Percentiles rank a stretch among this genome's conserved stretches.
Evolutionary conservation across 768 basidiomycete genomes (phyloP).

Genomic region (Daedalea quercina): DNA sequence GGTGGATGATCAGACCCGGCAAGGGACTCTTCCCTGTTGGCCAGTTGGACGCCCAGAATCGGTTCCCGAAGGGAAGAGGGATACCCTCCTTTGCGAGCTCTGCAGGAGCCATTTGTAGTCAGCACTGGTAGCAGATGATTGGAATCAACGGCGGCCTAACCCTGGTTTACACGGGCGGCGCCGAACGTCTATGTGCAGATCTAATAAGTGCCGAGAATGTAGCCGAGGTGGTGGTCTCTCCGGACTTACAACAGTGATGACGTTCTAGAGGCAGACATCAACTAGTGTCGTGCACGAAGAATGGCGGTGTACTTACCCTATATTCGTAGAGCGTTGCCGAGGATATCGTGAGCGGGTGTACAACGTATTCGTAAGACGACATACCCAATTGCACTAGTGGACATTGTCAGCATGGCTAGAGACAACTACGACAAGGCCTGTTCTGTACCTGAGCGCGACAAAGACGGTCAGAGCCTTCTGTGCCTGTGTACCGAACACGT

Average conservation of each 20-base stretch:
- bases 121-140: too few relatives aligned
- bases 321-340: constrained; percentile 30
- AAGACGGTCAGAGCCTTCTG: constrained; percentile 51
- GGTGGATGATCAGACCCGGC: constrained; percentile 47
- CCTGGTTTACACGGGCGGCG: constrained; percentile 48
- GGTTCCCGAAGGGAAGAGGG: constrained; percentile 53
- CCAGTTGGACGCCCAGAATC: constrained; percentile 59
- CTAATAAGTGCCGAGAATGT: not conserved
- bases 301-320: constrained; percentile 6
- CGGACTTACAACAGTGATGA: constrained; percentile 19
- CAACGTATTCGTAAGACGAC: constrained; percentile 19
- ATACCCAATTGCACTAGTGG: constrained; percentile 29
- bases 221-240: constrained; percentile 9
- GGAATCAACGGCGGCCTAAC: not conserved
- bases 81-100: constrained; percentile 57
- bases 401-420: not conserved
- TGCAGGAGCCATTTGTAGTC: not conserved
- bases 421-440: not conserved
- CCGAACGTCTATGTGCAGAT: constrained; percentile 37
- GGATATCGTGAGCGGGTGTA: constrained; percentile 25
- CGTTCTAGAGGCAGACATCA: constrained; percentile 11
- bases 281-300: not conserved
- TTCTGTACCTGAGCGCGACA: constrained; percentile 45
- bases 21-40: constrained; percentile 50
- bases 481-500: constrained; percentile 48